phyloP scores from a whole-genome alignment of 2,329 filamentous ascomycete species.

The Verticillium albo-atrum region DNA sequence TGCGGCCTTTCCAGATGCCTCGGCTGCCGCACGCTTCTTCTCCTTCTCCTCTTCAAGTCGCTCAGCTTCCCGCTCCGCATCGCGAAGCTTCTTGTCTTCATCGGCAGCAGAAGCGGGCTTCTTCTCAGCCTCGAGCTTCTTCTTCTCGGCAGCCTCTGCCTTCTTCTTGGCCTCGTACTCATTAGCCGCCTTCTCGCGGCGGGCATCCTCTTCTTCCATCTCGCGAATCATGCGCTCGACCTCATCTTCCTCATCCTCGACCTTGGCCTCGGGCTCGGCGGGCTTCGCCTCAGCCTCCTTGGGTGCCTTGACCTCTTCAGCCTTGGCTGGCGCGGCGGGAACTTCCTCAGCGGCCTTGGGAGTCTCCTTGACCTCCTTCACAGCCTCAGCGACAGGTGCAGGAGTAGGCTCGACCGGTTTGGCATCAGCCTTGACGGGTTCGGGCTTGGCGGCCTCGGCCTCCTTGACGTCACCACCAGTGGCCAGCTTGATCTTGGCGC shows the following conservation, averaged over 20 bases:
- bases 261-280: conserved; percentile 21
- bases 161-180: conserved; percentile 39
- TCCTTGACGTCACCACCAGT: conserved; percentile 26
- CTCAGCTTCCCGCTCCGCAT: conserved; percentile 70
- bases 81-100: conserved; percentile 62
- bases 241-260: conserved; percentile 47
- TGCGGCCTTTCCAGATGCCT: conserved; percentile 42
- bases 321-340: conserved; percentile 23
- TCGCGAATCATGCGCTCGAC: conserved; percentile 57
- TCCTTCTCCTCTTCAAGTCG: conserved; percentile 68
- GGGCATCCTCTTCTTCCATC: conserved; percentile 54
- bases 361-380: conserved; percentile 17
- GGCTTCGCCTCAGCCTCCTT: conserved; percentile 21
- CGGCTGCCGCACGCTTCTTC: conserved; percentile 45
- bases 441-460: background rate
- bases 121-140: conserved; percentile 42
- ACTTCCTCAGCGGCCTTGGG: conserved; percentile 32
- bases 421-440: conserved; percentile 20
- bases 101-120: conserved; percentile 50
- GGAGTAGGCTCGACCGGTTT: conserved; percentile 32
- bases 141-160: conserved; percentile 35
- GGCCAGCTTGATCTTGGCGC: conserved; percentile 69
- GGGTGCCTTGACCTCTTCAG: conserved; percentile 10
- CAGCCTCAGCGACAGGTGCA: conserved; percentile 30
- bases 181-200: conserved; percentile 40